These are phyloP conservation scores for Lachancea fermentati DNA, from an alignment of 805 yeast genomes.

Conservation along the genomic window DNA sequence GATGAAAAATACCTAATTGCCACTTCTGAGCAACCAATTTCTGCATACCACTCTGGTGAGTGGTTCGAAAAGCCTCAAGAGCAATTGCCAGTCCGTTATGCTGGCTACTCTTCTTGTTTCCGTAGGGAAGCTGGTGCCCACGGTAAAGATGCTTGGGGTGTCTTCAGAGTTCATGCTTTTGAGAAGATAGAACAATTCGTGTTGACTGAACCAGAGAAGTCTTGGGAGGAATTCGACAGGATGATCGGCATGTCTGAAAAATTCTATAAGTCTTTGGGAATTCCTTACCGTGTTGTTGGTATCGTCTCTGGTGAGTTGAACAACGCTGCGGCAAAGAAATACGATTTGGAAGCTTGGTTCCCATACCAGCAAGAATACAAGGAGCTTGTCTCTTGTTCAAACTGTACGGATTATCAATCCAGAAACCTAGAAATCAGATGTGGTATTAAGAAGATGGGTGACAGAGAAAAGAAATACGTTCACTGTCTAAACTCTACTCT, in stretches of 20 bases:
- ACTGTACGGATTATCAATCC: slow-evolving; percentile 99
- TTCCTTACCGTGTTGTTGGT: slow-evolving; percentile 96
- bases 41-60: slow-evolving; percentile 94
- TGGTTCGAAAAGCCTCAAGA: slow-evolving; percentile 98
- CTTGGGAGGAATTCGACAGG: slow-evolving; percentile 95
- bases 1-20: slow-evolving; percentile 98
- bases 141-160: slow-evolving; percentile 99
- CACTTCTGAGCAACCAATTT: slow-evolving; percentile 97
- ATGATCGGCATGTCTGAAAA: slow-evolving; percentile 91
- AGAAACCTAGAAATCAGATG: slow-evolving; percentile 98
- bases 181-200: slow-evolving; percentile 97
- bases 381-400: slow-evolving; percentile 96
- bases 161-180: slow-evolving; percentile 96
- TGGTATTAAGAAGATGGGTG: slow-evolving; percentile 93
- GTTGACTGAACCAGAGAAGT: slow-evolving; percentile 94
- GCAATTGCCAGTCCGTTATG: slow-evolving; percentile 94
- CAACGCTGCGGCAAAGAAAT: slow-evolving; percentile 98
- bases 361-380: slow-evolving; percentile 98
- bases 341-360: slow-evolving; percentile 99
- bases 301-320: slow-evolving; percentile 98
- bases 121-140: slow-evolving; percentile 99
- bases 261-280: slow-evolving; percentile 83
- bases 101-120: slow-evolving; percentile 98
- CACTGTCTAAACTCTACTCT: slow-evolving; percentile 97
- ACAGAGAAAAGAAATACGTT: slow-evolving; percentile 93